Conservation (phyloP, 108 stramenopile genomes). For the Aurantiochytrium sp. region DNA sequence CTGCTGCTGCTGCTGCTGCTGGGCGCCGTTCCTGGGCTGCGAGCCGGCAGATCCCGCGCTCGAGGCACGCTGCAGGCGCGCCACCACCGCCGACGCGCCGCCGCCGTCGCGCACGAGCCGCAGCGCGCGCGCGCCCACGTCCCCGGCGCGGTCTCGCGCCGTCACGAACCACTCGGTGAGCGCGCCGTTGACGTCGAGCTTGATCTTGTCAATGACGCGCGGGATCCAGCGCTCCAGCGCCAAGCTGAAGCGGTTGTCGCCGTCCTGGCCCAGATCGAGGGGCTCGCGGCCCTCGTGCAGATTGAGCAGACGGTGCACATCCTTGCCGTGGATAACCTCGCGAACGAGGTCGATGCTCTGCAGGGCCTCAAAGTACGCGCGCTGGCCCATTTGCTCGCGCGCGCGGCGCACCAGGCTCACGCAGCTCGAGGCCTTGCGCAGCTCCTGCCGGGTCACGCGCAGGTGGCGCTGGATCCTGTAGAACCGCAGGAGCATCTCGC, state of each 20-base stretch:
- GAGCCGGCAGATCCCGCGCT: background rate
- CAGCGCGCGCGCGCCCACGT: background rate
- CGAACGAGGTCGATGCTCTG: background rate
- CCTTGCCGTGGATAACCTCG: background rate
- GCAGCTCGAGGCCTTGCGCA: background rate
- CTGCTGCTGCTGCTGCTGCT: too few relatives aligned
- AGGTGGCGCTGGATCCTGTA: background rate
- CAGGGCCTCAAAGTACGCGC: background rate
- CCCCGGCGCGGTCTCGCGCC: background rate
- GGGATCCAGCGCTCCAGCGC: constrained; percentile 18
- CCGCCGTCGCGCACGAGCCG: background rate
- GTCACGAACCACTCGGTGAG: constrained; percentile 21
- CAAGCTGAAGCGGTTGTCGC: background rate
- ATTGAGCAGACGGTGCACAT: background rate
- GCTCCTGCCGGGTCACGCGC: background rate
- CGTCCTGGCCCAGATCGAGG: background rate
- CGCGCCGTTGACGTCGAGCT: constrained; percentile 17
- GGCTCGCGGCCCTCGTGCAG: background rate
- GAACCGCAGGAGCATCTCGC: background rate
- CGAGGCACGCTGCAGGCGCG: background rate
- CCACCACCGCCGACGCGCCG: background rate
- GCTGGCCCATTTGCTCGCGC: background rate
- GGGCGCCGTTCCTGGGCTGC: too few relatives aligned
- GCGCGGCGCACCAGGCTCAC: background rate
- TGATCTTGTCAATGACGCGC: background rate